Evolutionary conservation across 441 rosid species (phyloP).

Genomic region (Eruca vesicaria): DNA sequence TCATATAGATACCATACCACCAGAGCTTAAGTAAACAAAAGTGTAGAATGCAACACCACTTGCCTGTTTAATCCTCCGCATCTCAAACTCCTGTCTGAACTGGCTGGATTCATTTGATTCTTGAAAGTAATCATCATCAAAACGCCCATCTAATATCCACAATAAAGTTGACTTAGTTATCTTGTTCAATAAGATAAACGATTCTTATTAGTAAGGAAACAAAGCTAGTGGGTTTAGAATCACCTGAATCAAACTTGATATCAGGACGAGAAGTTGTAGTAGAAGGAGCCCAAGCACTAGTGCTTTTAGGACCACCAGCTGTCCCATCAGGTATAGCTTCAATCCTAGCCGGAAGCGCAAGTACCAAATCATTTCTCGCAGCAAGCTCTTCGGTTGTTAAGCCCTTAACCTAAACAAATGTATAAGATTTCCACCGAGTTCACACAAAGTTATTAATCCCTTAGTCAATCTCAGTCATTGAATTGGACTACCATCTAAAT

Average conservation of each 20-base stretch:
- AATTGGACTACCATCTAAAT: neutral
- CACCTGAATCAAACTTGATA: constrained; percentile 95
- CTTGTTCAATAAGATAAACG: constrained; percentile 1
- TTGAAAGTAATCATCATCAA: constrained; percentile 87
- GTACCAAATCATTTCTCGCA: constrained; percentile 91
- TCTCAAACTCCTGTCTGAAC: constrained; percentile 89
- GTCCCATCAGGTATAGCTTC: constrained; percentile 92
- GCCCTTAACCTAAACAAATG: constrained; percentile 73
- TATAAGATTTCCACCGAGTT: neutral
- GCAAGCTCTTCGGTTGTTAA: constrained; percentile 83
- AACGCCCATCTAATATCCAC: constrained; percentile 54
- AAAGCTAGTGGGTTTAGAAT: constrained; percentile 17
- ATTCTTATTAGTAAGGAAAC: neutral
- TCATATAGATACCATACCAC: constrained; percentile 11
- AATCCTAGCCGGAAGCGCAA: constrained; percentile 89
- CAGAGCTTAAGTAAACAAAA: neutral
- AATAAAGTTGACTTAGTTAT: constrained; percentile 19
- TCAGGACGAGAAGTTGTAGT: constrained; percentile 67
- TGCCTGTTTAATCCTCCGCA: constrained; percentile 86
- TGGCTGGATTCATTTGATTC: constrained; percentile 68
- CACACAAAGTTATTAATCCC: neutral
- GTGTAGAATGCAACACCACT: constrained; percentile 24
- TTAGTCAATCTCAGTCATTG: neutral
- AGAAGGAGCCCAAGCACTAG: constrained; percentile 77
- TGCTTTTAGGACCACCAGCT: constrained; percentile 72